Evolutionary conservation across 2,329 filamentous ascomycete genomes (phyloP).

Genomic region (Colletotrichum musae): DNA sequence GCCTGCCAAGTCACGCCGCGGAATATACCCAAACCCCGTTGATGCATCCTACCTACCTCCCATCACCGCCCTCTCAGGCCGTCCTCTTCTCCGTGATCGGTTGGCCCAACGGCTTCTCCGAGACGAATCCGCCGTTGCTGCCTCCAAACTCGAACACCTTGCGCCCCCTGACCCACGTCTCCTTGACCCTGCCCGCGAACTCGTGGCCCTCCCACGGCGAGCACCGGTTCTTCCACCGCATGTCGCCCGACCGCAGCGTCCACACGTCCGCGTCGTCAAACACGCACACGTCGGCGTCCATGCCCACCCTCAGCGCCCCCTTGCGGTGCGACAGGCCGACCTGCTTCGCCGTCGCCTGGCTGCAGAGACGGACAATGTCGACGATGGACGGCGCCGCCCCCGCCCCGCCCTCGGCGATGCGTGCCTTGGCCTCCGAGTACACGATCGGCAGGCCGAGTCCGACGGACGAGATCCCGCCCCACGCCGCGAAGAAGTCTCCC

Average conservation of each 20-base stretch:
- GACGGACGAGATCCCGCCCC: conserved; percentile 96
- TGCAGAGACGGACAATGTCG: conserved; percentile 89
- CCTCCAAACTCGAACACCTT: conserved; percentile 81
- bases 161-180: conserved; percentile 87
- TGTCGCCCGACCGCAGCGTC: conserved; percentile 80
- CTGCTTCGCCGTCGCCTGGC: conserved; percentile 87
- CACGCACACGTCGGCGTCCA: conserved; percentile 92
- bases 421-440: conserved; percentile 80
- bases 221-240: conserved; percentile 96
- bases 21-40: conserved; percentile 8
- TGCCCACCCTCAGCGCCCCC: conserved; percentile 83
- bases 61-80: conserved; percentile 46
- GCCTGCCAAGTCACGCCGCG: neutral
- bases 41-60: neutral
- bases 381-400: conserved; percentile 68
- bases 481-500: conserved; percentile 97
- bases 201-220: conserved; percentile 89
- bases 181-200: conserved; percentile 82
- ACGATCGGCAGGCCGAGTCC: conserved; percentile 93
- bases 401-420: conserved; percentile 63
- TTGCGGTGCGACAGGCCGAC: conserved; percentile 87
- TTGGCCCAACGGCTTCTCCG: conserved; percentile 62
- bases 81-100: conserved; percentile 73
- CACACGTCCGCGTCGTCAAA: conserved; percentile 90
- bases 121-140: conserved; percentile 64